Evolutionary conservation across 2,329 filamentous ascomycete genomes (phyloP), one percentile per base, ranked within the genome.

Genomic region (Fusarium sp.): DNA sequence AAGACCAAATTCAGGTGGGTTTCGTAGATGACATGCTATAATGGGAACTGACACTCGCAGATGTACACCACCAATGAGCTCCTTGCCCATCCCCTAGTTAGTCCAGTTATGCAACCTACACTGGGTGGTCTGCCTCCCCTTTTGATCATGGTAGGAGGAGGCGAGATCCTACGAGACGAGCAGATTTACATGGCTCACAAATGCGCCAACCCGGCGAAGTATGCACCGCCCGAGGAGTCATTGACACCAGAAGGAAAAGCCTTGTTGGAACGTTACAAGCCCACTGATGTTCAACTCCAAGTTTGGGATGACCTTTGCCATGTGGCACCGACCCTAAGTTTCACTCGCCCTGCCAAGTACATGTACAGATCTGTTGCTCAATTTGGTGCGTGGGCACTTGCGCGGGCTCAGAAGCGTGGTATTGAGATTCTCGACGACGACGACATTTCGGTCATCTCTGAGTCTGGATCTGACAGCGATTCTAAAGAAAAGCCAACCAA

Each of bases 261-360:
- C 6, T 78, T 83, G 14, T 73, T 96, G 17, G 81, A 84, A 34
- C 88, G 85, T 64, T 96, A 93, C 77, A 88, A 88, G 57, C 92
- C 94, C 0, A 99, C 96, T 0, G 88, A 97, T 71, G 95, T 98
- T 1, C 94, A 97, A 75, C 84, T 99, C 3, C 96, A 98, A 76
- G 90, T 98, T 2, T 98, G 95, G 94, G 95, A 98, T 58, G 92
- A 97, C 72, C 82, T 98, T 4, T 98, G 96, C 73, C 95, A 98
- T 75, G 94, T 97, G 7, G 90, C 91, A 1, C 93, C 95, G 1
- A 97, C 94, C 0, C 84, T 98, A n/a, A 97, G 93, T 72, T 98
- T 97, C 77, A 98, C 95, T 0, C 87, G 90, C n/a, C 96, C 96
- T 1, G 96, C 95, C 44, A 98, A 98, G 77, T 92, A 91, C 79